Conservation (phyloP, 2,329 filamentous ascomycete species). For the Penicillium glabrum region DNA sequence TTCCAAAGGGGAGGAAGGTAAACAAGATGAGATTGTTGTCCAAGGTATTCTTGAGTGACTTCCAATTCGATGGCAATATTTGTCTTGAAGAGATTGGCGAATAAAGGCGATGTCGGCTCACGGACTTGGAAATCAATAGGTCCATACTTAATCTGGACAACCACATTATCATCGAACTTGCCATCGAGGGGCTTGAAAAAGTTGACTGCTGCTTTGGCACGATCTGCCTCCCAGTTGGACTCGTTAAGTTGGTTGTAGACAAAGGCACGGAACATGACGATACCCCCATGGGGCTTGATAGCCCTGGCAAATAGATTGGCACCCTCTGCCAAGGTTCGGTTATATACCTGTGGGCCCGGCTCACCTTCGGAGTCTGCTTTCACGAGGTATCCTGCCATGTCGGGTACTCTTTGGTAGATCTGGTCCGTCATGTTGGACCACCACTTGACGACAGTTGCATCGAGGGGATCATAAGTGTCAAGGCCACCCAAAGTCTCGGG, state of each 20-base stretch:
- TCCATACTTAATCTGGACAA: conserved; percentile 72
- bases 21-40: conserved; percentile 68
- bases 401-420: conserved; percentile 62
- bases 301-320: conserved; percentile 67
- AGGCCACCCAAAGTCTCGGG: conserved; percentile 59
- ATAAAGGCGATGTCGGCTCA: conserved; percentile 66
- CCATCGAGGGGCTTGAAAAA: conserved; percentile 67
- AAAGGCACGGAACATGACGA: conserved; percentile 71
- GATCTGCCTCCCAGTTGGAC: conserved; percentile 64
- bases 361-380: conserved; percentile 74
- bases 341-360: conserved; percentile 68
- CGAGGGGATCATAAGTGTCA: conserved; percentile 64
- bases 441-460: conserved; percentile 59
- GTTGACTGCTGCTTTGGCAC: conserved; percentile 68
- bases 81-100: conserved; percentile 52
- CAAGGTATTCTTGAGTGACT: conserved; percentile 69
- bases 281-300: conserved; percentile 53
- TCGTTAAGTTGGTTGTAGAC: conserved; percentile 64
- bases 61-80: conserved; percentile 63
- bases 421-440: conserved; percentile 62
- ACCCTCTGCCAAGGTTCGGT: conserved; percentile 66
- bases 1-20: conserved; percentile 70
- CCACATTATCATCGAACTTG: conserved; percentile 67
- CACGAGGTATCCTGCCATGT: conserved; percentile 67
- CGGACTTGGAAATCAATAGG: conserved; percentile 74